Base-by-base conservation (phyloP, 2,329 filamentous ascomycete genomes). In the Penicillium sclerotiorum region DNA sequence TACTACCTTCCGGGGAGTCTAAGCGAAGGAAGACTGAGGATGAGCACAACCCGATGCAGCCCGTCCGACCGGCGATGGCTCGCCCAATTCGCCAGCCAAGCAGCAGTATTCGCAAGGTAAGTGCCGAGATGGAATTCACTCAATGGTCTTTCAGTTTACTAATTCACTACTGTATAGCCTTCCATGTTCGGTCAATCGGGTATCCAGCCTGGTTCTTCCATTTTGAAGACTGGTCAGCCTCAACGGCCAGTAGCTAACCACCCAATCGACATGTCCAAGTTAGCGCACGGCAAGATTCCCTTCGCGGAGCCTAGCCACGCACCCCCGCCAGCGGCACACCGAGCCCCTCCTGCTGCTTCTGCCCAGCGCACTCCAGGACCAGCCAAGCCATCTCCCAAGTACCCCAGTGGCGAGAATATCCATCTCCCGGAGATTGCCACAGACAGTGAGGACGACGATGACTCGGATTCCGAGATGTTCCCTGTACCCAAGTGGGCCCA, bases 371-470 rank as follows among this genome's bases (percentile, higher is more conserved):
- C 66, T 22, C 61, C 49, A 8, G 43, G 55, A 20, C 38, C 62
- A 3, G 61, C 81, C 15, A 81, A 84, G 57, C 87, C 88, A 23
- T 95, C 91, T 1, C 91, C 91, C 1, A 84, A 89, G 45, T 95
- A 95, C 73, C 88, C 87, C 53, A 93, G 90, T 60, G 90, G 92
- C 53, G 94, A 99, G 51, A 83, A 82, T 44, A 96, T 99, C 63
- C 88, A 94, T 59, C 83, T 99, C 3, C 93, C 94, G 0, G 94
- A 99, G 60, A 97, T 99, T 60, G 85, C 91, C 56, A 97, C 94
- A 1, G 95, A 99, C 67, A 91, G 90, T 23, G 92, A 96, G 63
- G 90, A 95, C 51, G 88, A 93, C 41, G 88, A 62, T 17, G 59
- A 93, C 53, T 83, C 80, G 5, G 83, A 87, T 33, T 71, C 74